phyloP scores from a whole-genome alignment of 148 eudicot genomes.

The Fagopyrum tataricum region DNA sequence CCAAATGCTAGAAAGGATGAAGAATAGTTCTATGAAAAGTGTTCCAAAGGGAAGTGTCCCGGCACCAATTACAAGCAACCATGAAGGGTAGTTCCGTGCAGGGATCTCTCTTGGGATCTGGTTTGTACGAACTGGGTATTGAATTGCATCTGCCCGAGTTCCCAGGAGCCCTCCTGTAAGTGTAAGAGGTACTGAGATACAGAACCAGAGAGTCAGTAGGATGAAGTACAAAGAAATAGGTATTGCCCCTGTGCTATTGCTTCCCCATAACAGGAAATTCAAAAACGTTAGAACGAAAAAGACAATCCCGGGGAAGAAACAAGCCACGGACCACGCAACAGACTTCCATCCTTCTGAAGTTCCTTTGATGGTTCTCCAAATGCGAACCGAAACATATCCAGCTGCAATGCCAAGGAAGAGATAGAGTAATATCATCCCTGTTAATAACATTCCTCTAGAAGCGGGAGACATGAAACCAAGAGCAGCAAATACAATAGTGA shows the following conservation, averaged over 20 bases:
- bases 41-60: slow-evolving; percentile 69
- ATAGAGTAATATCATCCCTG: no score
- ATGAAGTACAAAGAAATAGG: slow-evolving; percentile 48
- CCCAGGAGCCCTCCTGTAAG: slow-evolving; percentile 31
- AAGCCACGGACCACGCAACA: slow-evolving; percentile 19
- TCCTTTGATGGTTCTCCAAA: no score
- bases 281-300: slow-evolving; percentile 33
- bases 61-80: slow-evolving; percentile 55
- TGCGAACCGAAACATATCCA: no score
- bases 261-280: slow-evolving; percentile 63
- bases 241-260: slow-evolving; percentile 59
- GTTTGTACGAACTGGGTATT: slow-evolving; percentile 51
- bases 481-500: no score
- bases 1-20: slow-evolving; percentile 59
- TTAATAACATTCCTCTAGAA: no score
- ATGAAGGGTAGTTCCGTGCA: slow-evolving; percentile 48
- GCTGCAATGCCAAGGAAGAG: no score
- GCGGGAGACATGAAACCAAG: no score
- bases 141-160: slow-evolving; percentile 13
- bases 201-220: slow-evolving; percentile 57
- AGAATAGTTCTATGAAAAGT: slow-evolving; percentile 57
- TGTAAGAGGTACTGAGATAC: slow-evolving; percentile 60
- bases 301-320: no score
- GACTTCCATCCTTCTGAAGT: slow-evolving; percentile 52
- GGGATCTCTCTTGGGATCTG: slow-evolving; percentile 65